These are phyloP conservation scores for Lactarius sp. DNA, from an alignment of 768 basidiomycete species.

Conservation along the genomic window DNA sequence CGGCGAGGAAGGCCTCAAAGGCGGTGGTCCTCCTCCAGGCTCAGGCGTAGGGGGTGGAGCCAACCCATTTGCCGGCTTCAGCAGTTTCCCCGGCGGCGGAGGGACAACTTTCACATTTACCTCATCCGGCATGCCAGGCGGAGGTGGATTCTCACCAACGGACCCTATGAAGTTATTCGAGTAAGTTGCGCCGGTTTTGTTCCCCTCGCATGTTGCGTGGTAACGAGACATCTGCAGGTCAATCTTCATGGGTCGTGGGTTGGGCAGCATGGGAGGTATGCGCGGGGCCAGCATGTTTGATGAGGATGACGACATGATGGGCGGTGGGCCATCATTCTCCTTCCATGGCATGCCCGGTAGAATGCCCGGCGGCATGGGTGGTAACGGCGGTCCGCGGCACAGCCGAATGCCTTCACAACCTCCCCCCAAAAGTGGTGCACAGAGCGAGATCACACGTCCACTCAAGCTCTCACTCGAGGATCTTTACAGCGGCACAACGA, in stretches of 20 bases:
- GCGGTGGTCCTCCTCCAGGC: conserved; percentile 45
- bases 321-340: conserved; percentile 32
- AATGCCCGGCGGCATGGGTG: conserved; percentile 53
- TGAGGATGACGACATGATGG: conserved; percentile 47
- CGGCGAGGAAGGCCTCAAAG: conserved; percentile 92
- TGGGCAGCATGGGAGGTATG: conserved; percentile 34
- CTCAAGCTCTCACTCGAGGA: conserved; percentile 84
- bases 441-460: conserved; percentile 70
- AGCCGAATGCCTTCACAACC: conserved; percentile 28
- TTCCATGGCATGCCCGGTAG: conserved; percentile 47
- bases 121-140: conserved; percentile 26
- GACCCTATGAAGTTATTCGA: conserved; percentile 90
- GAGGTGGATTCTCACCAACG: conserved; percentile 61
- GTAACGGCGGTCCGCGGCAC: conserved; percentile 11
- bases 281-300: conserved; percentile 28
- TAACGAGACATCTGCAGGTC: conserved; percentile 38
- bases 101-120: conserved; percentile 53
- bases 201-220: background rate
- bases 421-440: conserved; percentile 28
- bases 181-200: conserved; percentile 41
- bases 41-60: conserved; percentile 40
- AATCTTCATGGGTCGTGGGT: conserved; percentile 45
- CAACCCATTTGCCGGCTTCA: conserved; percentile 34
- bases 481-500: conserved; percentile 77
- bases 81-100: conserved; percentile 47